phyloP scores from a whole-genome alignment of 495 filamentous ascomycete genomes.

The Penicillium lividum region DNA sequence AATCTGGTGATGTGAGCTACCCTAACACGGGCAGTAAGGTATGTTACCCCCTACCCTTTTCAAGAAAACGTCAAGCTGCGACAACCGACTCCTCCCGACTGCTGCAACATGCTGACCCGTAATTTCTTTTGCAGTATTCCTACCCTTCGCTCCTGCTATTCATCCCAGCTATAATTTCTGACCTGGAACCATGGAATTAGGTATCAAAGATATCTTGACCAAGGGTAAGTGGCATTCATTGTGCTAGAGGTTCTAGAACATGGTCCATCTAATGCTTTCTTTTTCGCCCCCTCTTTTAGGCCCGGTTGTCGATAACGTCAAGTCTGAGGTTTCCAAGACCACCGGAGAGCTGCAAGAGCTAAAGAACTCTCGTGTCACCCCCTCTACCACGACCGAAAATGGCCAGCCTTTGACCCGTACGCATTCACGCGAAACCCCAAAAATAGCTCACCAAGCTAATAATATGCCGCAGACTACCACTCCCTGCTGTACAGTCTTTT shows the following conservation, averaged over 20 bases:
- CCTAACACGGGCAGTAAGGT: slow-evolving; percentile 50
- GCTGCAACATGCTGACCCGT: slow-evolving; percentile 18
- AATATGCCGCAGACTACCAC: slow-evolving; percentile 67
- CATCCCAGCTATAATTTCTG: slow-evolving; percentile 8
- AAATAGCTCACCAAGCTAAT: slow-evolving; percentile 2
- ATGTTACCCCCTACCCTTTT: slow-evolving; percentile 13
- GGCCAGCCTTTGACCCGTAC: slow-evolving; percentile 84
- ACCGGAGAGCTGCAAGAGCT: slow-evolving; percentile 73
- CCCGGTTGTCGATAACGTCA: slow-evolving; percentile 75
- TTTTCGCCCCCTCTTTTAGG: slow-evolving; percentile 44
- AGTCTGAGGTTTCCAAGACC: slow-evolving; percentile 71
- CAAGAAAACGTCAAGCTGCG: slow-evolving; percentile 1
- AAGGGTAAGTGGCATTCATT: slow-evolving; percentile 31
- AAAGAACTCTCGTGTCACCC: slow-evolving; percentile 66
- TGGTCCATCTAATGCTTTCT: slow-evolving; percentile 33
- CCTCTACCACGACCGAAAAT: slow-evolving; percentile 68
- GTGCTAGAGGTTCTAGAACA: slow-evolving; percentile 16
- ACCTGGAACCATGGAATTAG: slow-evolving; percentile 25
- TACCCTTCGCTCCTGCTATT: neutral
- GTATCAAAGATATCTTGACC: slow-evolving; percentile 28
- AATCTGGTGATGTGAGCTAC: slow-evolving; percentile 44
- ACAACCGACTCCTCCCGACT: slow-evolving; percentile 16
- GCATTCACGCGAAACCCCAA: slow-evolving; percentile 16
- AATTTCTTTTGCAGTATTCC: slow-evolving; percentile 10
- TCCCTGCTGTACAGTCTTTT: slow-evolving; percentile 91